Evolutionary conservation across 192 early-diverging fungal species (phyloP).

Genomic region (Cetraspora pellucida): DNA sequence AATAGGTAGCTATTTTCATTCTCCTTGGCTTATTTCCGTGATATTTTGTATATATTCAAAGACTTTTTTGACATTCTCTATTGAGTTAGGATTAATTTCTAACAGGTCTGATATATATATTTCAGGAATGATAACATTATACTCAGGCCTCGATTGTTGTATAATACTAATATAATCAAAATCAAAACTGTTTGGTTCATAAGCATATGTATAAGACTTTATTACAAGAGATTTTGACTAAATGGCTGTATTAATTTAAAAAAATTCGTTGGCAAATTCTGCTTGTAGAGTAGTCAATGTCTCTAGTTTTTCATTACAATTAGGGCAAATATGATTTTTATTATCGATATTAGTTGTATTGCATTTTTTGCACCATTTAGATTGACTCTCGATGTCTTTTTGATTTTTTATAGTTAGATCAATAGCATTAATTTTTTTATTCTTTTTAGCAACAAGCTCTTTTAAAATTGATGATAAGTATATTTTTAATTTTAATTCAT

Average conservation of each 20-base stretch:
- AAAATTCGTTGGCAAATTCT: background rate
- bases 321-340: background rate
- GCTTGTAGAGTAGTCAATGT: background rate
- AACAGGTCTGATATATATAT: constrained; percentile 10
- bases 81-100: constrained; percentile 6
- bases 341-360: constrained; percentile 1
- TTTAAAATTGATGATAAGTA: too few relatives aligned
- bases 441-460: background rate
- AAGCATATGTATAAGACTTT: background rate
- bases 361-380: background rate
- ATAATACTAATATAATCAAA: constrained; percentile 4
- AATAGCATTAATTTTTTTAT: background rate
- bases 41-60: background rate
- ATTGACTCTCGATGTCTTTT: background rate
- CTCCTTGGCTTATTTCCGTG: background rate
- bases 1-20: background rate
- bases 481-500: background rate
- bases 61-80: constrained; percentile 6
- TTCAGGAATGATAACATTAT: background rate
- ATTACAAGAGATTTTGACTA: background rate
- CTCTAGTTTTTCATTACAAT: background rate
- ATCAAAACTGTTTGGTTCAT: background rate
- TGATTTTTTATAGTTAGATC: background rate
- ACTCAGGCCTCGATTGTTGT: background rate
- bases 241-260: background rate